Base-by-base conservation (phyloP, 2,329 filamentous ascomycete species). In the Nemania serpens region DNA sequence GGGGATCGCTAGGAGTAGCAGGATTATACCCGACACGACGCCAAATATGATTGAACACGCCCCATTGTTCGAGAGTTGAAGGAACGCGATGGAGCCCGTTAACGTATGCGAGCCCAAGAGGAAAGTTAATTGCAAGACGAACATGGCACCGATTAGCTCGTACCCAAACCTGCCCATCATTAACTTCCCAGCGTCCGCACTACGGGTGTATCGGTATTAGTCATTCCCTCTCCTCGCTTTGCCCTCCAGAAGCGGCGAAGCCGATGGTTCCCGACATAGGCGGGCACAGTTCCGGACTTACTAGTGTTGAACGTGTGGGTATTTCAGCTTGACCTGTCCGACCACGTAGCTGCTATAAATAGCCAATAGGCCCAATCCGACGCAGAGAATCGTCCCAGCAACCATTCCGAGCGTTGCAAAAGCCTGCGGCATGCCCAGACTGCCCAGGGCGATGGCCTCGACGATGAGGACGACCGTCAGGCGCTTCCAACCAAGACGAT, bases 71-170 rank as follows among this genome's bases (percentile, higher is more conserved):
- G 84, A 85, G 61, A 88, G 75, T 15, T 80, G 82, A 64, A 87
- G 85, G 75, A 88, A 80, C 59, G 84, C 85, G 66, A 88, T 84
- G 18, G 79, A 80, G 68, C 88, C 88, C 1, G 84, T 86, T 53
- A 88, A 76, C 29, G 88, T 76, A 69, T 89, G 87, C 46, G 84
- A 85, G 5, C 81, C 84, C 77, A 88, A 85, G 69, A 88, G 81
- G 75, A 89, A 88, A n/a, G 86, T 72, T 22, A 88, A 75, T 68
- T 88, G 83, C 47, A 88, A 71, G 7, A 81, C 75, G 67, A 85
- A 83, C 22, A 78, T 82, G 34, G 75, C 70, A 7, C 83, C 84
- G 57, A 86, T 75, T 36, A 88, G 61, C 66, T 86, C 82, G 47
- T 82, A 79, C 0, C 83, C 84, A 29, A 81, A 75, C 20, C 68